These are phyloP conservation scores for Diphasiastrum complanatum DNA, from an alignment of 83 land plant species.

Conservation along the genomic window DNA sequence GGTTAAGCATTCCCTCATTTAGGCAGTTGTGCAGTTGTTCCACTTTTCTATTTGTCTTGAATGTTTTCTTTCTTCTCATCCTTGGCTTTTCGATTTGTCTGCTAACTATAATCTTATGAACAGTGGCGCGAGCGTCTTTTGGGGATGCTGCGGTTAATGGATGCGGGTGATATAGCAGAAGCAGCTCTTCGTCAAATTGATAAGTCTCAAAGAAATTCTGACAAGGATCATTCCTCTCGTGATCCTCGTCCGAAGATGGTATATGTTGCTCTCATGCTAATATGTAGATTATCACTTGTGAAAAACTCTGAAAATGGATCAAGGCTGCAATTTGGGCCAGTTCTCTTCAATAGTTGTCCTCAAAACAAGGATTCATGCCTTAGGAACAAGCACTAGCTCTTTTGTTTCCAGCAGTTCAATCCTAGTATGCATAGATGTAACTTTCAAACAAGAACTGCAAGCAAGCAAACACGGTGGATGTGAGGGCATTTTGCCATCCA, in stretches of 20 bases:
- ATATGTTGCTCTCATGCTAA: background rate
- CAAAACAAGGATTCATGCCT: too few relatives aligned
- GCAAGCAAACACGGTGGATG: too few relatives aligned
- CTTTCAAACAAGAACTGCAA: too few relatives aligned
- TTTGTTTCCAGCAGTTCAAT: too few relatives aligned
- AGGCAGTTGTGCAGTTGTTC: too few relatives aligned
- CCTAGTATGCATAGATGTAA: too few relatives aligned
- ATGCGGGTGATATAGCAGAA: constrained; percentile 74
- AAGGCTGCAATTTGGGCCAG: background rate
- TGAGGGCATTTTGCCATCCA: too few relatives aligned
- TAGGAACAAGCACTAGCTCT: too few relatives aligned
- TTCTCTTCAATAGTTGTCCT: background rate
- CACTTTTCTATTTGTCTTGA: background rate
- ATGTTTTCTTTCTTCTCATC: background rate
- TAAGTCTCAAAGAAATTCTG: constrained; percentile 45
- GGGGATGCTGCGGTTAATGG: constrained; percentile 46
- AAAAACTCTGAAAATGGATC: too few relatives aligned
- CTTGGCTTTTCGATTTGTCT: background rate
- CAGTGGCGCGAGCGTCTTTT: constrained; percentile 63
- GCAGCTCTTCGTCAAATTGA: constrained; percentile 60
- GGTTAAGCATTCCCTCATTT: too few relatives aligned
- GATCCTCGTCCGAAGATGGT: constrained; percentile 42
- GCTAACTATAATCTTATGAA: background rate
- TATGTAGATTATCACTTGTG: too few relatives aligned
- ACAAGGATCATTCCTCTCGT: constrained; percentile 38